phyloP scores from a whole-genome alignment of 2,329 filamentous ascomycete genomes.

The Alternaria viburni region DNA sequence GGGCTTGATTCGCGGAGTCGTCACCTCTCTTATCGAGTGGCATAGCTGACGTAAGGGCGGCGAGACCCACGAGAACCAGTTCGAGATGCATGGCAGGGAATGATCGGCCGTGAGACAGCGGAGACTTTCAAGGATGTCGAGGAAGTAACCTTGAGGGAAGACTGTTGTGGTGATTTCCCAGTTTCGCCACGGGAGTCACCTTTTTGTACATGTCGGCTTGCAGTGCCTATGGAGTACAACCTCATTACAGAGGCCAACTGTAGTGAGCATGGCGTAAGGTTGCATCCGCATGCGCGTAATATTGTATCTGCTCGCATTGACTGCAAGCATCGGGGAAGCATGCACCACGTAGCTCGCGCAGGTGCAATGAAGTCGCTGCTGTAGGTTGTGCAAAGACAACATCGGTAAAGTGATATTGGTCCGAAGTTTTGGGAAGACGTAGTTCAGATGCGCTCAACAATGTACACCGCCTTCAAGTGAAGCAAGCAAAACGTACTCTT shows the following conservation, averaged over 20 bases:
- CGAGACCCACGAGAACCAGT: constrained; percentile 17
- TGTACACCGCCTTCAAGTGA: not conserved
- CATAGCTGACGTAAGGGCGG: constrained; percentile 10
- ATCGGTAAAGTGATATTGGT: not conserved
- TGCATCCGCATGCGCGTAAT: constrained; percentile 3
- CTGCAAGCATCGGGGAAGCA: not conserved
- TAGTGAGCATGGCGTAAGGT: constrained; percentile 6
- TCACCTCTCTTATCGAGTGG: constrained; percentile 15
- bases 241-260: not conserved
- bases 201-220: constrained; percentile 10
- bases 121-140: not conserved
- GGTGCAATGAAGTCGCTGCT: not conserved
- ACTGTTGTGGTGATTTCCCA: not conserved
- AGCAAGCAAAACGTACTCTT: not conserved
- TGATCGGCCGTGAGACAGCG: not conserved
- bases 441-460: not conserved
- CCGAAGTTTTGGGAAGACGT: not conserved
- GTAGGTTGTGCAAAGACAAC: not conserved
- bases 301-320: not conserved
- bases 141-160: not conserved
- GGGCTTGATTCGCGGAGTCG: not conserved
- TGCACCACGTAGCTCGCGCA: not conserved
- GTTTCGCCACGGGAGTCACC: not conserved
- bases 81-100: constrained; percentile 20
- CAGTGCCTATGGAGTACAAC: not conserved